phyloP scores from a whole-genome alignment of 2,329 filamentous ascomycete genomes.

The Xylaria sp. region DNA sequence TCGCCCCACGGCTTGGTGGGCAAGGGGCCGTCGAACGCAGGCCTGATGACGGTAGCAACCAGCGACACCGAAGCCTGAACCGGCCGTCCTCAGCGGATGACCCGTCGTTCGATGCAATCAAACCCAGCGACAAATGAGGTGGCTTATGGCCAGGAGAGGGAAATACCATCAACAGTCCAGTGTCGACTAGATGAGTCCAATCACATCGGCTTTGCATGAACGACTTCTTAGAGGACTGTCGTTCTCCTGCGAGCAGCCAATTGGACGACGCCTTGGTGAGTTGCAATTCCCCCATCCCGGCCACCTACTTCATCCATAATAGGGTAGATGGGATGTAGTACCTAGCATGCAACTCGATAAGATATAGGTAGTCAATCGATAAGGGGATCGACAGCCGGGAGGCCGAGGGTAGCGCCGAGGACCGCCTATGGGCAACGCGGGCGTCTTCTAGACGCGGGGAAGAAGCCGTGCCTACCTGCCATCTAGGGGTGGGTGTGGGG shows the following conservation, averaged over 20 bases:
- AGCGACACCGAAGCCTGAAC: no score
- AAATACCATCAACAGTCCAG: no score
- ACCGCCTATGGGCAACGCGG: not conserved
- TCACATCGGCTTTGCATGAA: no score
- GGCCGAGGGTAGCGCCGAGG: constrained; percentile 10
- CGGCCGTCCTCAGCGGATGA: no score
- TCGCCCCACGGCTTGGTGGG: constrained; percentile 13
- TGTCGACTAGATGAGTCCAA: no score
- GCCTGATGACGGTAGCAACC: no score
- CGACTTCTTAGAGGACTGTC: no score
- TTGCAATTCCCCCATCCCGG: not conserved
- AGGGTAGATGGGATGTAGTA: not conserved
- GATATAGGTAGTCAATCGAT: not conserved
- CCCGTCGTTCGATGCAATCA: no score
- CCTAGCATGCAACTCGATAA: not conserved
- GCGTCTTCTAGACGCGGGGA: not conserved
- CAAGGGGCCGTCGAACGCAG: not conserved
- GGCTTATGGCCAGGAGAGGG: no score
- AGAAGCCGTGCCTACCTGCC: not conserved
- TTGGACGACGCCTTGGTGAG: not conserved
- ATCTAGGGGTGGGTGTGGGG: no score
- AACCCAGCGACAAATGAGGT: no score
- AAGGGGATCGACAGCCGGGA: not conserved
- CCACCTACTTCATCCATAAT: not conserved
- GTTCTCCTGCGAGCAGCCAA: no score